Conservation (phyloP, 1,284 basidiomycete species). For the Boletus coffeatus region DNA sequence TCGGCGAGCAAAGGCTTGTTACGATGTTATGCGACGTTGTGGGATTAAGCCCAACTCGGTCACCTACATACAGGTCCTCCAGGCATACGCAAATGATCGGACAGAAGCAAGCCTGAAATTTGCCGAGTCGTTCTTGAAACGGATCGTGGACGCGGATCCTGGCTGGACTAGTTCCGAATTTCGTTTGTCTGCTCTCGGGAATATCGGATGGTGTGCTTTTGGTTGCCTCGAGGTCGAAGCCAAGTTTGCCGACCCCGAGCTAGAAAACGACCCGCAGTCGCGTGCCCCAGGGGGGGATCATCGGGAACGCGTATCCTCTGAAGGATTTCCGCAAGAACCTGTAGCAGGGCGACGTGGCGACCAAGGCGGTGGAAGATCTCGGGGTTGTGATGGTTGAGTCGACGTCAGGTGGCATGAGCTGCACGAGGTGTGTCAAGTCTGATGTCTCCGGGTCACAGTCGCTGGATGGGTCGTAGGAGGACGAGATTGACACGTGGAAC, state of each 20-base stretch:
- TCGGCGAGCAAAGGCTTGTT: conserved; percentile 57
- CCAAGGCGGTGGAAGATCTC: conserved; percentile 79
- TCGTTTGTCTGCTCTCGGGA: conserved; percentile 41
- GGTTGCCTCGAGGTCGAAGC: conserved; percentile 19
- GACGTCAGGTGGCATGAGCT: conserved; percentile 63
- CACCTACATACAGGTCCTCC: conserved; percentile 70
- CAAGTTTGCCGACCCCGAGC: conserved; percentile 44
- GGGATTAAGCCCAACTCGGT: conserved; percentile 67
- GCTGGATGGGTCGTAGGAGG: conserved; percentile 42
- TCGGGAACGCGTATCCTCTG: conserved; percentile 70
- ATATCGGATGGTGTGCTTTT: conserved; percentile 39
- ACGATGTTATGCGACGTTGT: conserved; percentile 68
- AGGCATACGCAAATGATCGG: conserved; percentile 49
- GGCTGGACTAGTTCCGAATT: conserved; percentile 38
- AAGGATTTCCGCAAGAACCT: conserved; percentile 71
- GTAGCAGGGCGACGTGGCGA: conserved; percentile 68
- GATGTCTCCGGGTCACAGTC: not conserved
- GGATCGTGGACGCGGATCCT: conserved; percentile 37
- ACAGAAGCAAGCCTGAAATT: conserved; percentile 45
- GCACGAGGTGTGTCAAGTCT: conserved; percentile 37
- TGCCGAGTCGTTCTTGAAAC: conserved; percentile 59
- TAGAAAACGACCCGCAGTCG: conserved; percentile 35
- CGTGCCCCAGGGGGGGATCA: conserved; percentile 50
- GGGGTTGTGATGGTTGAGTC: conserved; percentile 57
- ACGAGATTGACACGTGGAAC: conserved; percentile 78